Base-by-base conservation (phyloP, 2,329 filamentous ascomycete genomes). In the Aspergillus clavatus region DNA sequence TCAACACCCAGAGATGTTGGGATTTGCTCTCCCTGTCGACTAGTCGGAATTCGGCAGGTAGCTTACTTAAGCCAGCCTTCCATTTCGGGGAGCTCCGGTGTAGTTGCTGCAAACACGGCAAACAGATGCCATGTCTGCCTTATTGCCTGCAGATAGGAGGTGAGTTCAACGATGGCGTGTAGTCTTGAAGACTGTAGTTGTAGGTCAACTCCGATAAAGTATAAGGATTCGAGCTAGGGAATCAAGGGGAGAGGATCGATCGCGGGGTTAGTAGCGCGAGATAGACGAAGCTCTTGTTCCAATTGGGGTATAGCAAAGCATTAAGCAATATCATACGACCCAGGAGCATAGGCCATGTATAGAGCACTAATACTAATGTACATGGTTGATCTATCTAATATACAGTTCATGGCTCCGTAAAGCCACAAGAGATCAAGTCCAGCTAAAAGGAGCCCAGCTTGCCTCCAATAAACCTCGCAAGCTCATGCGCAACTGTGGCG, bases 1-100 rank as follows among this genome's bases (percentile, higher is more conserved):
- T 62, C 60, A 59, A 54, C 54, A 43, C 53, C 52, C 44, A 50
- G 50, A 55, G 58, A 62, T 61, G 60, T 63, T 64, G 61, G 56
- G 56, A 57, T 53, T 56, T 59, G 62, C 63, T 65, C 62, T 55
- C 58, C 56, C 54, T 52, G 53, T 53, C 5, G 52, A 50, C 56
- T 66, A 61, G 55, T 44, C 58, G 46, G 39, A 51, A 56, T 55
- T 39, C 33, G 53, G 55, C 12, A 47, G 35, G 23, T 19, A 19
- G 47, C 54, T 57, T 54, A 57, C 38, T 28, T 56, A 54, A 57
- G 51, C 48, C 43, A 28, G 22, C 40, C 45, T 54, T 50, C 47
- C 50, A 44, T 43, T 50, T 54, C 43, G 52, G 52, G 47, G 52
- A 24, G 50, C 47, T 46, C 60, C 62, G 62, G 62, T 66, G 62